Evolutionary conservation across 768 basidiomycete species (phyloP), one percentile per base, ranked within the genome.

Genomic region (Leccinum boreale): DNA sequence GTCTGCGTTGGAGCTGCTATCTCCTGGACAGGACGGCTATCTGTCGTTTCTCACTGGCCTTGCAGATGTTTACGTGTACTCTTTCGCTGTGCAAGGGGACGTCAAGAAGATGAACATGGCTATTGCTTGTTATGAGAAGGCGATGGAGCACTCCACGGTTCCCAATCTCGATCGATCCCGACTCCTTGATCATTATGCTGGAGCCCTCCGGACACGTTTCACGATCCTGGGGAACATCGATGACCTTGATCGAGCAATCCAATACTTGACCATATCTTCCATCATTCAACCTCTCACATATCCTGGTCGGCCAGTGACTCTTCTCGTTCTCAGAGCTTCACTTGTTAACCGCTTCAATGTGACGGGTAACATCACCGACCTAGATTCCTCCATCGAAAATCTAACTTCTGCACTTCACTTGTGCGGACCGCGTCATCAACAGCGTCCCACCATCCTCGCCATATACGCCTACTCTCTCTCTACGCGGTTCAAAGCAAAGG

Each of bases 211-310:
- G n/a, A 21, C 50, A 29, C 70, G 70, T 17, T 63, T 61, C 48
- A 21, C 17, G 0, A 31, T 52, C 10, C 23, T 33, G 15, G 62
- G 65, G n/a, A 45, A 67, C 31, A 29, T 51, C 33, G 33, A 52
- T 11, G 69, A 72, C 51, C 61, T 72, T 23, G 53, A 71, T 28
- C 57, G 53, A 46, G 62, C 67, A 14, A 67, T 74, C 47, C 56
- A 51, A 42, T 62, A 59, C 31, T 49, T 69, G 28, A 60, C 53
- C 29, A 53, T 50, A 23, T 68, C 65, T 15, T 57, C 57, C 15
- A 44, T 44, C 12, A 68, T 69, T 28, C 59, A 58, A 31, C 56
- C 58, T 24, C 14, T n/a, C 3, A 53, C 58, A 3, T 59, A 57
- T 28, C 12, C 29, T 26, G 42, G 58, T 26, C 58, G 58, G n/a